phyloP scores from a whole-genome alignment of 805 yeast genomes.

The Schwanniomyces vanrijiae region DNA sequence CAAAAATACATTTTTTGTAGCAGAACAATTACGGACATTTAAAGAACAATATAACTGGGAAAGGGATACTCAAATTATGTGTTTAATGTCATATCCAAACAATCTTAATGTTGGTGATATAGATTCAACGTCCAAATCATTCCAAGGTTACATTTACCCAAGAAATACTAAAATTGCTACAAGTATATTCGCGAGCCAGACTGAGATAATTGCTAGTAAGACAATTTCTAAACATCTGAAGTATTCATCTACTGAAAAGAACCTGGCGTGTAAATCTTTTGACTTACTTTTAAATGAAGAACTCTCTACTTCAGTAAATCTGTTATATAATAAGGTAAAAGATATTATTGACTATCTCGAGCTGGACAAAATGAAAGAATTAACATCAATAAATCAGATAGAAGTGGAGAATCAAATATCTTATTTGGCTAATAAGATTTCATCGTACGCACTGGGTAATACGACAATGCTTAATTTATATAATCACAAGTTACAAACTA shows the following conservation, averaged over 20 bases:
- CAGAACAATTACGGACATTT: conserved; percentile 11
- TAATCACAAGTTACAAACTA: conserved; percentile 17
- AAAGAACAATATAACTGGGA: not conserved
- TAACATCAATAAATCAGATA: conserved; percentile 7
- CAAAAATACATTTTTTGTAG: conserved; percentile 4
- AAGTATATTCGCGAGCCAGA: conserved; percentile 23
- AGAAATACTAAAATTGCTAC: conserved; percentile 9
- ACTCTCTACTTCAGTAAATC: conserved; percentile 13
- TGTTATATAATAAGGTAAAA: conserved; percentile 21
- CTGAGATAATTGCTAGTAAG: conserved; percentile 32
- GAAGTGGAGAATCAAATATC: conserved; percentile 23
- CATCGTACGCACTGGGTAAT: conserved; percentile 12
- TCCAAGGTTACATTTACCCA: conserved; percentile 2
- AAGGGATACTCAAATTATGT: not conserved
- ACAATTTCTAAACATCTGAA: conserved; percentile 28
- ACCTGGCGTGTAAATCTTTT: not conserved
- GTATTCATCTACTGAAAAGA: conserved; percentile 14
- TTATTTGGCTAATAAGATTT: conserved; percentile 25
- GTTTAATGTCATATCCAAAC: conserved; percentile 3
- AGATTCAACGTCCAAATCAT: not conserved
- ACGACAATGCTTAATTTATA: not conserved
- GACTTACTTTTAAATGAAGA: conserved; percentile 2
- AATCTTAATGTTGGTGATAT: not conserved
- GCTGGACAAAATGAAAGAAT: not conserved
- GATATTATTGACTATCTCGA: conserved; percentile 20